Conservation (phyloP, 331 rosid genomes). For the Acacia pycnantha region DNA sequence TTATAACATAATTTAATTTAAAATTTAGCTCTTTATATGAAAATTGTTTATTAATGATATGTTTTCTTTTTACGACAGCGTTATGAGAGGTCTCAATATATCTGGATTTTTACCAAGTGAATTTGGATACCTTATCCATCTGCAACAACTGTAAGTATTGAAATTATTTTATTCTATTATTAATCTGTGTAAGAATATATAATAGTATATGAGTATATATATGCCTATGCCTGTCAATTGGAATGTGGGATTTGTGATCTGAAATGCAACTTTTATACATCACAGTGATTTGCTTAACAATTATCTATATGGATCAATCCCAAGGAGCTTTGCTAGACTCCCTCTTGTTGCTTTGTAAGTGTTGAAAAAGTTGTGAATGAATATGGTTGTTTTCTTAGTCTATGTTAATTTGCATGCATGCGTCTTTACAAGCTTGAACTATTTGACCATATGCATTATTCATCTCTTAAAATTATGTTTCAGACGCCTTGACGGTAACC, state of each 20-base stretch:
- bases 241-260: not conserved
- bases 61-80: too few species aligned
- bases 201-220: too few species aligned
- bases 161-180: too few species aligned
- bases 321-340: conserved; percentile 40
- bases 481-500: conserved; percentile 61
- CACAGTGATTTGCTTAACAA: conserved; percentile 70
- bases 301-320: conserved; percentile 61
- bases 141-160: too few species aligned
- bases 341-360: conserved; percentile 62
- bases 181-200: too few species aligned
- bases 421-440: not conserved
- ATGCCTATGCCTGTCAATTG: too few species aligned
- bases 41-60: too few species aligned
- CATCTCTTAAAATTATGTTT: not conserved
- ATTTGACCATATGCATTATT: not conserved
- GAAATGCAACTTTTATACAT: not conserved
- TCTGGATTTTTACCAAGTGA: conserved; percentile 66
- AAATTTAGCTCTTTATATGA: too few species aligned
- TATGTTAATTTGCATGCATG: too few species aligned
- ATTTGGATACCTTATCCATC: conserved; percentile 59
- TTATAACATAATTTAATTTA: too few species aligned
- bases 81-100: not conserved
- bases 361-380: not conserved
- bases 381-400: not conserved